Conservation (phyloP, 768 basidiomycete species). For the Mycena polygramma region DNA sequence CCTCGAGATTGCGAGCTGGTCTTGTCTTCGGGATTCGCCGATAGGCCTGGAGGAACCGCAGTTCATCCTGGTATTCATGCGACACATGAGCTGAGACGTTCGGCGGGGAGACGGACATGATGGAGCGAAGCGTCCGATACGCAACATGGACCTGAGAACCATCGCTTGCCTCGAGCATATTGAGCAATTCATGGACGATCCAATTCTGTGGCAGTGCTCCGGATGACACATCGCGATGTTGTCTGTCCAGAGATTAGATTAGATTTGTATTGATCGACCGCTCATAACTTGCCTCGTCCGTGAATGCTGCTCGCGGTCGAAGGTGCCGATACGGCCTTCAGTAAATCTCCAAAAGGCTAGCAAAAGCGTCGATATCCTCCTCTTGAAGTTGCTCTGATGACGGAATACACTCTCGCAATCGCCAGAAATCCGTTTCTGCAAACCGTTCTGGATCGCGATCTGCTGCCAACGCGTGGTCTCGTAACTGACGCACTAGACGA, state of each 20-base stretch:
- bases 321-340: constrained; percentile 72
- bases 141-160: constrained; percentile 66
- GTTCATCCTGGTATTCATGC: constrained; percentile 56
- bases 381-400: constrained; percentile 63
- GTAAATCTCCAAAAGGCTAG: constrained; percentile 70
- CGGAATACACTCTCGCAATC: constrained; percentile 84
- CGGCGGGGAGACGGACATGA: constrained; percentile 58
- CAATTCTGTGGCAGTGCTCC: constrained; percentile 55
- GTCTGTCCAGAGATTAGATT: constrained; percentile 51
- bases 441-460: constrained; percentile 62
- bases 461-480: constrained; percentile 57
- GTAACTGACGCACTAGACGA: constrained; percentile 76
- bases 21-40: constrained; percentile 50
- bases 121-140: constrained; percentile 73
- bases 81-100: constrained; percentile 51
- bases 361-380: constrained; percentile 81
- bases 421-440: constrained; percentile 81
- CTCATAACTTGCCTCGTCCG: too few relatives aligned
- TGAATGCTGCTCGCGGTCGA: constrained; percentile 66
- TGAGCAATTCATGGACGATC: constrained; percentile 66
- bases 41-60: constrained; percentile 65
- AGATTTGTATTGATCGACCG: too few relatives aligned
- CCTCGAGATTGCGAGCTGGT: constrained; percentile 52
- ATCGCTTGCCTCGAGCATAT: constrained; percentile 68
- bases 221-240: constrained; percentile 45